Base-by-base conservation (phyloP, 169 alveolate species). In the Theileria sp. region DNA sequence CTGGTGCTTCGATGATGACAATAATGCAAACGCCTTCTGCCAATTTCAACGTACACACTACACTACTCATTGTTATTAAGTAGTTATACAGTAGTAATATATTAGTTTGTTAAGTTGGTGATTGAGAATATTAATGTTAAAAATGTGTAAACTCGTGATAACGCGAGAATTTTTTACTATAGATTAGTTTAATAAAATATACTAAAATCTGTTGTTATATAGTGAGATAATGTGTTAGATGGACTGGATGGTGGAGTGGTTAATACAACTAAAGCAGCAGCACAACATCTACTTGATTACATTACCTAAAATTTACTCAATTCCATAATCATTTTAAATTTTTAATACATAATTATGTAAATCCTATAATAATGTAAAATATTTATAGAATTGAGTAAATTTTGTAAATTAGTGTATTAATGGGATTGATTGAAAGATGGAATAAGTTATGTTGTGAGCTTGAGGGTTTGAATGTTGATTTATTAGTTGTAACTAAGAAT, bases 1-100 rank as follows among this genome's bases (percentile, higher is more conserved):
- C 49, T 81, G 88, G 88, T 81, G 88, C 64, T 81, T 66, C 51
- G 36, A 26, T 30, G 50, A 75, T n/a, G 56, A 38, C 6, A 70
- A 58, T 19, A 38, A 21, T 32, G 88, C 88, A 0, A 68, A 81
- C 25, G 23, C 25, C 13, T 75, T 60, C 34, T 80, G 87, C 51
- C 77, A 80, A 61, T 15, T 28, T 4, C 54, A 44, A 44, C 12
- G 54, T 44, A 44, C 8, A 2, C 54, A 44, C 17, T 44, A 2
- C 19, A 13, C 5, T 5, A 32, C 36, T 32, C 5, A 32, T 32
- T 5, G n/a, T n/a, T n/a, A n/a, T n/a, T n/a, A n/a, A n/a, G n/a
- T n/a, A n/a, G n/a, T n/a, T n/a, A n/a, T n/a, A n/a, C n/a, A n/a
- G n/a, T n/a, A n/a, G n/a, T n/a, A n/a, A n/a, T n/a, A n/a, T n/a